These are phyloP conservation scores for Aspergillus ruber DNA, from an alignment of 2,329 filamentous ascomycete species.

Conservation along the genomic window DNA sequence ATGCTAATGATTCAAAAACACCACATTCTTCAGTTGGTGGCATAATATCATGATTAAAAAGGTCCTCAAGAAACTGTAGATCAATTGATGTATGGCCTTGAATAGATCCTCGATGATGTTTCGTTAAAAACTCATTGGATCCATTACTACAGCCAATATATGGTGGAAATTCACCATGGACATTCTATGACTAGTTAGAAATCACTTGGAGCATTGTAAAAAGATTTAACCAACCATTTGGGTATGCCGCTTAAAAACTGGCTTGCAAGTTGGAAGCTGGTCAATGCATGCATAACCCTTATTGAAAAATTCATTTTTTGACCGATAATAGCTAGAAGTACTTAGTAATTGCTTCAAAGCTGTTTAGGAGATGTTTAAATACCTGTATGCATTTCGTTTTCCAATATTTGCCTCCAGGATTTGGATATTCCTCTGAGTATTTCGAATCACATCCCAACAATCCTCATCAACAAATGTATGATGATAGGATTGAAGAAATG, in stretches of 20 bases:
- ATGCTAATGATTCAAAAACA: conserved; percentile 2
- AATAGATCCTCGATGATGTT: conserved; percentile 3
- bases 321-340: conserved; percentile 5
- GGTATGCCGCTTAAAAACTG: conserved; percentile 2
- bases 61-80: conserved; percentile 4
- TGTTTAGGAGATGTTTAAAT: neutral
- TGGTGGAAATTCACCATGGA: neutral
- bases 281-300: conserved; percentile 2
- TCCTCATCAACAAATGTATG: neutral
- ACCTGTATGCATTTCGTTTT: neutral
- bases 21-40: conserved; percentile 3
- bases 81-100: conserved; percentile 1
- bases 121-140: neutral
- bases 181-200: conserved; percentile 2
- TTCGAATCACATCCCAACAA: neutral
- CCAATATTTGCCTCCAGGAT: neutral
- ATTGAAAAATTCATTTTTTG: neutral
- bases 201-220: neutral
- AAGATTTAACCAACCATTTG: conserved; percentile 1
- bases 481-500: neutral
- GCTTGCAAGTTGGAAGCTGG: conserved; percentile 6
- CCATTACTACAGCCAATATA: conserved; percentile 6
- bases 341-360: conserved; percentile 1
- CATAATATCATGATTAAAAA: conserved; percentile 5
- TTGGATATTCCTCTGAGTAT: neutral